A percentile compares a stretch with the other conserved stretches of the same genome.
Evolutionary conservation across 2,329 filamentous ascomycete species (phyloP).

Genomic region (Ophiostoma angusticollis): DNA sequence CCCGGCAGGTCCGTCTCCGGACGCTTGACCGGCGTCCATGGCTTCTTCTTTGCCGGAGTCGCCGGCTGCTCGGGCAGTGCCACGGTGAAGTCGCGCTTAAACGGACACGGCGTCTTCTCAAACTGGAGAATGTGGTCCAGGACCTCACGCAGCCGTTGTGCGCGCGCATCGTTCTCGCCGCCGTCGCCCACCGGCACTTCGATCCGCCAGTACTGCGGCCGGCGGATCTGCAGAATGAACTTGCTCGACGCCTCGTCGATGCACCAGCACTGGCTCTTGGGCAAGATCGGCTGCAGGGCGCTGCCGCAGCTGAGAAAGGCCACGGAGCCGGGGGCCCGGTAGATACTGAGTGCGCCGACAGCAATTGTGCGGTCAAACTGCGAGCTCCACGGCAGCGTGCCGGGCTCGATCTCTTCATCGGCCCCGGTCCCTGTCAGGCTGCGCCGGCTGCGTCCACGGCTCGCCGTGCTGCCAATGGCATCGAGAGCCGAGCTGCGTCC

Average conservation of each 20-base stretch:
- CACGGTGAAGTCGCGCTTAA: conserved; percentile 63
- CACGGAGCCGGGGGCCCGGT: conserved; percentile 73
- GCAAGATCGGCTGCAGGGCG: conserved; percentile 74
- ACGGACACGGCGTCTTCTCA: conserved; percentile 80
- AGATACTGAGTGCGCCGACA: conserved; percentile 66
- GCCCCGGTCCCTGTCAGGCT: neutral
- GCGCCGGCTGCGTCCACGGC: conserved; percentile 13
- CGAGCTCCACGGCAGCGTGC: conserved; percentile 60
- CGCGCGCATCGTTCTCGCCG: conserved; percentile 46
- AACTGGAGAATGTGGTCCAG: conserved; percentile 65
- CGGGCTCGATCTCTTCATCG: conserved; percentile 35
- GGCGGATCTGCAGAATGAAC: conserved; percentile 76
- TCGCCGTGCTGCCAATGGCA: conserved; percentile 19
- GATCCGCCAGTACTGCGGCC: conserved; percentile 80
- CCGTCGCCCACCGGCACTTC: conserved; percentile 58
- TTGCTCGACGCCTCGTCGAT: conserved; percentile 68
- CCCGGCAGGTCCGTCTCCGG: conserved; percentile 18
- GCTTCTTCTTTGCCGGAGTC: conserved; percentile 51
- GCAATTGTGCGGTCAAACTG: conserved; percentile 72
- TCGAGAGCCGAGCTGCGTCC: conserved; percentile 21
- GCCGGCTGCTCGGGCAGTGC: conserved; percentile 56
- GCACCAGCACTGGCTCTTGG: conserved; percentile 88
- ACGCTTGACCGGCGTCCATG: conserved; percentile 47
- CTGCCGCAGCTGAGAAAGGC: conserved; percentile 79
- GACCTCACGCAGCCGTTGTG: conserved; percentile 55